Conservation (phyloP, 2,329 filamentous ascomycete species). For the Periconia sp. region DNA sequence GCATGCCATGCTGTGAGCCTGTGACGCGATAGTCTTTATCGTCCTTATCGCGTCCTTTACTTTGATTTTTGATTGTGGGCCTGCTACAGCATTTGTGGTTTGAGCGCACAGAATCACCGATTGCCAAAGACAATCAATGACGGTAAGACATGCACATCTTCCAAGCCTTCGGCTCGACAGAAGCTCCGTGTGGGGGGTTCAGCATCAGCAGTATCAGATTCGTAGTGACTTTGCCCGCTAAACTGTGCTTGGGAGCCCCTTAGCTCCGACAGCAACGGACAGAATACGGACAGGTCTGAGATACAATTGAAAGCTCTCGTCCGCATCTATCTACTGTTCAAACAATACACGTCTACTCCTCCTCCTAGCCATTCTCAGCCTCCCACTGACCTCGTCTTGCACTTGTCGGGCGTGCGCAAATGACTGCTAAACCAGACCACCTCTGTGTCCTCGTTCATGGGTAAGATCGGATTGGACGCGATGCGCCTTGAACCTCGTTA, state of each 20-base stretch:
- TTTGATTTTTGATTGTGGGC: no score
- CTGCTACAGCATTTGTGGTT: background rate
- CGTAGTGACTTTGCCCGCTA: background rate
- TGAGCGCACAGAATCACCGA: background rate
- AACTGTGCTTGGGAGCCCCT: background rate
- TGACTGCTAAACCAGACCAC: slow-evolving; percentile 56
- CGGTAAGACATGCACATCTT: background rate
- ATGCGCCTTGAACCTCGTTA: background rate
- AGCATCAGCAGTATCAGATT: background rate
- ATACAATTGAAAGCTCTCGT: slow-evolving; percentile 10
- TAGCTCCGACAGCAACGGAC: background rate
- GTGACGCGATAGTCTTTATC: no score
- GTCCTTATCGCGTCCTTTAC: no score
- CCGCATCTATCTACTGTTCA: slow-evolving; percentile 6
- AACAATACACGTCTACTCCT: background rate
- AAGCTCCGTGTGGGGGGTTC: background rate
- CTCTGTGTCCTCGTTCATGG: slow-evolving; percentile 77
- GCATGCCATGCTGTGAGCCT: no score
- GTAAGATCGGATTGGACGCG: slow-evolving; percentile 49
- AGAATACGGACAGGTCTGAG: background rate
- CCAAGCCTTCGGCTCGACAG: background rate
- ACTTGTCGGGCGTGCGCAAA: slow-evolving; percentile 1
- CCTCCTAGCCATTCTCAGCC: background rate
- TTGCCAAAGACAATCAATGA: background rate
- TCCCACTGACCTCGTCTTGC: background rate